Conservation (phyloP, 2,329 filamentous ascomycete species). For the Macrophomina tecta region DNA sequence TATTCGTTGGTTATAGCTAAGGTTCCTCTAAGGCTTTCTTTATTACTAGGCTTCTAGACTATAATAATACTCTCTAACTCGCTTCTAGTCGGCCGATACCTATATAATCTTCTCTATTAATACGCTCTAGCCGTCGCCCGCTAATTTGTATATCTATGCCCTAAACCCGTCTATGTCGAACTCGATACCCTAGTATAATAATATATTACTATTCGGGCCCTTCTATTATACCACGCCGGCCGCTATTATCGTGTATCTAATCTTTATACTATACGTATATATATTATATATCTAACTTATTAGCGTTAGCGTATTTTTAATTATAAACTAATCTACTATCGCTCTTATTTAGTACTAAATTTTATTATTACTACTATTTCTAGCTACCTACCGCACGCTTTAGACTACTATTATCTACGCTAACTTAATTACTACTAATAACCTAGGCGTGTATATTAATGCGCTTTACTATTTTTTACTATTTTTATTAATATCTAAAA, state of each 20-base stretch:
- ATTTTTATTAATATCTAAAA: conserved; percentile 26
- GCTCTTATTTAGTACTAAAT: neutral
- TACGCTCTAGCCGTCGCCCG: conserved; percentile 1
- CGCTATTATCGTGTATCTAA: conserved; percentile 5
- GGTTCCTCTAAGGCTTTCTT: no score
- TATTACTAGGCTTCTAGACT: no score
- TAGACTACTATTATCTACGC: conserved; percentile 30
- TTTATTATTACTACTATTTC: neutral
- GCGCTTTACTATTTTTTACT: conserved; percentile 3
- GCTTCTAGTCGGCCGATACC: neutral
- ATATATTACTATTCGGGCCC: neutral
- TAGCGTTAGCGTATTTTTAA: neutral
- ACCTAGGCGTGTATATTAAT: conserved; percentile 21
- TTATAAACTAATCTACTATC: conserved; percentile 27
- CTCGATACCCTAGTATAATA: conserved; percentile 21
- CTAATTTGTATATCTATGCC: conserved; percentile 29
- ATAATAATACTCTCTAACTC: neutral
- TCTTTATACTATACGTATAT: conserved; percentile 25
- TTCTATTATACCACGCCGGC: conserved; percentile 1
- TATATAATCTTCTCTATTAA: conserved; percentile 30
- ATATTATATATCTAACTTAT: conserved; percentile 27
- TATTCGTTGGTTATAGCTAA: no score
- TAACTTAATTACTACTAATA: conserved; percentile 29
- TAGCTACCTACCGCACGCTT: conserved; percentile 17
- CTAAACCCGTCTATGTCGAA: conserved; percentile 30